Percentiles rank a stretch among this genome's conserved stretches.
Evolutionary conservation across 495 filamentous ascomycete genomes (phyloP).

Genomic region (Poronia punctata): DNA sequence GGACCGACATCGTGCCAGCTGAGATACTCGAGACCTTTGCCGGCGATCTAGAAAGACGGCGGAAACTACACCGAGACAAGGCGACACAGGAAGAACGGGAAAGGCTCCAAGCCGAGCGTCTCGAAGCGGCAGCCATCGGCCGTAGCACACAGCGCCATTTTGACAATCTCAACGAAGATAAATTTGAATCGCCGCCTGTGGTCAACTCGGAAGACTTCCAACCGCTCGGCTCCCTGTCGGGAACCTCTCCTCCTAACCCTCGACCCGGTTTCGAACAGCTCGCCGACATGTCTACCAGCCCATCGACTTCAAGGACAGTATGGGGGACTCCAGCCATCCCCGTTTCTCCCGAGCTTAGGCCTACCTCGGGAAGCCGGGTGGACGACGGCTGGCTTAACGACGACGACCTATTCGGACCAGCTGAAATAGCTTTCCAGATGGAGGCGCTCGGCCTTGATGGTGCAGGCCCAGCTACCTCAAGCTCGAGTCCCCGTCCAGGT

Average conservation of each 20-base stretch:
- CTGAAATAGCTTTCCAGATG: constrained; percentile 38
- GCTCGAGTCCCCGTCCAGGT: background rate
- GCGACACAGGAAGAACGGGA: constrained; percentile 86
- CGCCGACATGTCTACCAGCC: constrained; percentile 64
- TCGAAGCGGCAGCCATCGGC: constrained; percentile 53
- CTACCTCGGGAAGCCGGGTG: constrained; percentile 30
- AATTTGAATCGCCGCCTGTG: constrained; percentile 24
- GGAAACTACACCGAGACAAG: constrained; percentile 79
- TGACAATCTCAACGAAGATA: constrained; percentile 27
- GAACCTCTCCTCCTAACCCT: constrained; percentile 33
- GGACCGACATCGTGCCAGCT: constrained; percentile 78
- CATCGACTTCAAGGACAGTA: constrained; percentile 66
- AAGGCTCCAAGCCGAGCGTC: constrained; percentile 74
- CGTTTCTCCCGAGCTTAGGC: constrained; percentile 41
- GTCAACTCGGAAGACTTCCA: constrained; percentile 56
- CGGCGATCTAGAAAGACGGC: constrained; percentile 67
- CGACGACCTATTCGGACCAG: constrained; percentile 30
- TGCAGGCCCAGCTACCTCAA: constrained; percentile 8
- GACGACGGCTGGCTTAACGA: constrained; percentile 80
- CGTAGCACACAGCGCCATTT: constrained; percentile 28
- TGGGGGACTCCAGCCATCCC: constrained; percentile 74
- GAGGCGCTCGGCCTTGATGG: constrained; percentile 36
- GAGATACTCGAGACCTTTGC: constrained; percentile 70
- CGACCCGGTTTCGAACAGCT: constrained; percentile 37
- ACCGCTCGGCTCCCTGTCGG: constrained; percentile 46